Conservation (phyloP, 177 flowering plant species). For the Tripterygium wilfordii region DNA sequence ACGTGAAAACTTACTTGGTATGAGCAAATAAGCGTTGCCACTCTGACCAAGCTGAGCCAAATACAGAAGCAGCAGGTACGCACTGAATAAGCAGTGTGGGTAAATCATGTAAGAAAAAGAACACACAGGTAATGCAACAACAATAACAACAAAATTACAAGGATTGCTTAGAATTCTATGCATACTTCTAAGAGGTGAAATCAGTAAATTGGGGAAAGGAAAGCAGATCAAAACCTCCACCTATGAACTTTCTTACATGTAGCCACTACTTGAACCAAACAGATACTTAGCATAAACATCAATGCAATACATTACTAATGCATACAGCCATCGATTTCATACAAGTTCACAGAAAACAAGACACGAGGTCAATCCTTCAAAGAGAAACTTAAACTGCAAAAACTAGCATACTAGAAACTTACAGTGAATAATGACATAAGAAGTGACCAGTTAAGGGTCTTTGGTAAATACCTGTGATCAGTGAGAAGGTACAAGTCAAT, state of each 20-base stretch:
- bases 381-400: not conserved
- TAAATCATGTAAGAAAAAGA: too few relatives aligned
- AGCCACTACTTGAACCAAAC: too few relatives aligned
- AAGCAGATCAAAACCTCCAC: too few relatives aligned
- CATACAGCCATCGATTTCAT: too few relatives aligned
- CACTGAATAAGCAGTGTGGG: constrained; percentile 32
- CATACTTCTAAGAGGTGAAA: too few relatives aligned
- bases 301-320: too few relatives aligned
- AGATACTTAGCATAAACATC: too few relatives aligned
- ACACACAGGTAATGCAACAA: not conserved
- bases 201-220: too few relatives aligned
- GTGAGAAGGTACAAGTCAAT: constrained; percentile 2
- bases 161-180: too few relatives aligned
- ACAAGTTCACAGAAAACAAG: too few relatives aligned
- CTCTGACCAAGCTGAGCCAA: constrained; percentile 76
- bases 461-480: constrained; percentile 42
- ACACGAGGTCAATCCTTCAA: too few relatives aligned
- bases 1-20: constrained; percentile 44
- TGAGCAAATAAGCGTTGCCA: constrained; percentile 79
- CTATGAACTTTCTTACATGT: too few relatives aligned
- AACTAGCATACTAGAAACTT: constrained; percentile 15
- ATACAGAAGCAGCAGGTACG: constrained; percentile 78
- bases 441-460: constrained; percentile 74
- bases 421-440: constrained; percentile 83
- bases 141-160: not conserved